Base-by-base conservation (phyloP, 2,329 filamentous ascomycete species). In the Neofusicoccum parvum region DNA sequence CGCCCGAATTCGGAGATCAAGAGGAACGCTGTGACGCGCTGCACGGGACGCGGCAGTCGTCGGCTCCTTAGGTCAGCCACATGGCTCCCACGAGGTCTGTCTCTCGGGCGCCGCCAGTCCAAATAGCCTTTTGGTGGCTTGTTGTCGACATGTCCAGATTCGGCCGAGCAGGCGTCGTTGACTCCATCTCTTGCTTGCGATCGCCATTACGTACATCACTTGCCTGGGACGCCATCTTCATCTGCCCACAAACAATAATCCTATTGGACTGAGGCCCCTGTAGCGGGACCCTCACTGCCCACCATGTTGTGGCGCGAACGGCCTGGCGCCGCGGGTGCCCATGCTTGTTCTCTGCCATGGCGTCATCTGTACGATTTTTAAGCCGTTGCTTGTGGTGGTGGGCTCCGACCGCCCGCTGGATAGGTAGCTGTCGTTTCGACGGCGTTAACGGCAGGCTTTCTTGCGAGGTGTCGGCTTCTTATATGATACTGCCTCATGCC, bases 301-400 rank as follows among this genome's bases (percentile, higher is more conserved):
- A 48, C 56, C n/a, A 48, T 48, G 17, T 37, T 32, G 53, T 37
- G 53, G 53, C 37, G 23, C 51, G 12, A 41, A 41, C 34, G 20
- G 34, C 34, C 51, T 23, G 20, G n/a, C 10, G 50, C 50, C 15
- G 32, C 50, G 50, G 14, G 5, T 17, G 15, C 36, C 34, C 10
- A 17, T 39, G 39, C 39, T 5, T 9, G 37, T 20, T 37, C 41
- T 37, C 15, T 7, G 15, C 15, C 27, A 60, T 60, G 56, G 41
- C 43, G 56, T 48, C 56, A 60, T n/a, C 27, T 23, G 56, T 4
- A 15, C 43, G 56, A 60, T 60, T 60, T 36, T 23, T 39, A 60
- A 60, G 17, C 27, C 43, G 17, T 14, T 7, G 17, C 5, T 12
- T 10, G 15, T 12, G 12, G 27, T 17, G 32, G 27, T 17, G 20